These are phyloP conservation scores for Fraxinus anomala DNA, from an alignment of 257 asterid genomes.

Conservation along the genomic window DNA sequence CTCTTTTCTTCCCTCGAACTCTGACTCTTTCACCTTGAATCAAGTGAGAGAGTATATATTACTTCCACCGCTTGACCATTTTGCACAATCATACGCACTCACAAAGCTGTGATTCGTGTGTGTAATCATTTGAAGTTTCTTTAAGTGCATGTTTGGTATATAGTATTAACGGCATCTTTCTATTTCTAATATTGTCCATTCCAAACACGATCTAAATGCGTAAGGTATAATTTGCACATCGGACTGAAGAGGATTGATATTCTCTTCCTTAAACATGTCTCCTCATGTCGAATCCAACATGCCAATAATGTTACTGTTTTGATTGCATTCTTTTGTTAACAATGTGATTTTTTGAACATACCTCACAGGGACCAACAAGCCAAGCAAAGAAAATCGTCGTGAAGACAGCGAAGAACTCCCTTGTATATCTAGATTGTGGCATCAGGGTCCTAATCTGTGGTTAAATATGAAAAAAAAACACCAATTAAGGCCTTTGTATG, in stretches of 20 bases:
- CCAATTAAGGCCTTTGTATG: not conserved
- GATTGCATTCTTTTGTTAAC: not conserved
- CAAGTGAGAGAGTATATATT: not conserved
- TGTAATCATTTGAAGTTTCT: not conserved
- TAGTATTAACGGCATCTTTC: not conserved
- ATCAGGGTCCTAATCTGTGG: conserved; percentile 54
- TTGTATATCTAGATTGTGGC: conserved; percentile 60
- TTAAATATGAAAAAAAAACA: not conserved
- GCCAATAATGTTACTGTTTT: not conserved
- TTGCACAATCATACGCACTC: not conserved
- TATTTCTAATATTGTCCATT: not conserved
- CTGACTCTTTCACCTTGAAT: conserved; percentile 73
- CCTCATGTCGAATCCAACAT: not conserved
- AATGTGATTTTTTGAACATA: conserved; percentile 17
- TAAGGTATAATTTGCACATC: not conserved
- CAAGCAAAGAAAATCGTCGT: conserved; percentile 81
- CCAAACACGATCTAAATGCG: not conserved
- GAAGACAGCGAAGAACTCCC: conserved; percentile 71
- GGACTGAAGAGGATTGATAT: too few species aligned
- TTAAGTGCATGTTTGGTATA: not conserved
- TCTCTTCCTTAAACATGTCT: not conserved
- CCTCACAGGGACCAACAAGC: conserved; percentile 92
- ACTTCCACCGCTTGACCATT: not conserved
- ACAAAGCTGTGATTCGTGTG: not conserved
- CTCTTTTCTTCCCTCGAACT: conserved; percentile 62